Base-by-base conservation (phyloP, 2,329 filamentous ascomycete species). In the Xylaria hypoxylon region DNA sequence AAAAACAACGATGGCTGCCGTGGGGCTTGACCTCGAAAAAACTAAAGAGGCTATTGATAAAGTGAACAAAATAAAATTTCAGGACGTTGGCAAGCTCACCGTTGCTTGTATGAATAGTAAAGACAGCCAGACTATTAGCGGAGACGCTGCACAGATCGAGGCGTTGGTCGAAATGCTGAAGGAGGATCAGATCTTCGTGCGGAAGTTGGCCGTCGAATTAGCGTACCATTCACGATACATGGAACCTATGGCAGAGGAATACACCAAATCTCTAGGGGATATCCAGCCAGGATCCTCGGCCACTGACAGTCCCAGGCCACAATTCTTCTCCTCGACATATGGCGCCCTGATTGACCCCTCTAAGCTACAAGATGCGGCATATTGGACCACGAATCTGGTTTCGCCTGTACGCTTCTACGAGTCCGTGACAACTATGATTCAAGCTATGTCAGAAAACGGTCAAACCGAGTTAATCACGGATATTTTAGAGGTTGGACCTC, bases 221-320 rank as follows among this genome's bases (percentile, higher is more conserved):
- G 74, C 72, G 2, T 75, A 74, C 31, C 68, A 73, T 51, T 78
- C 76, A 1, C 72, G 71, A 13, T 77, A 79, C 55, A 79, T 80
- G 77, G 62, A 73, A 31, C 38, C 62, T 1, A 69, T 78, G 24
- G 72, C 69, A 0, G 60, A 70, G 0, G 70, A 73, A 10, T 79
- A 77, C 42, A 51, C 63, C 0, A 62, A 71, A 42, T 45, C 40
- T 13, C 45, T 65, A n/a, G 53, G 52, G 0, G 45, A 64, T 5
- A 51, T 69, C 19, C 38, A 62, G 40, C 28, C 52, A 8, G 50
- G 24, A 15, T 22, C 42, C 24, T 44, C n/a, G 31, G 26, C 15
- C 2, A 19, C 22, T 24, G 22, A 40, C 5, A 6, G 13, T 0
- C 62, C 55, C n/a, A 60, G 28, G 15, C 47, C 58, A 2, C 24